Percentiles rank a stretch among this genome's conserved stretches.
phyloP scores from a whole-genome alignment of 2,329 filamentous ascomycete genomes.

The Verticillium dahliae region DNA sequence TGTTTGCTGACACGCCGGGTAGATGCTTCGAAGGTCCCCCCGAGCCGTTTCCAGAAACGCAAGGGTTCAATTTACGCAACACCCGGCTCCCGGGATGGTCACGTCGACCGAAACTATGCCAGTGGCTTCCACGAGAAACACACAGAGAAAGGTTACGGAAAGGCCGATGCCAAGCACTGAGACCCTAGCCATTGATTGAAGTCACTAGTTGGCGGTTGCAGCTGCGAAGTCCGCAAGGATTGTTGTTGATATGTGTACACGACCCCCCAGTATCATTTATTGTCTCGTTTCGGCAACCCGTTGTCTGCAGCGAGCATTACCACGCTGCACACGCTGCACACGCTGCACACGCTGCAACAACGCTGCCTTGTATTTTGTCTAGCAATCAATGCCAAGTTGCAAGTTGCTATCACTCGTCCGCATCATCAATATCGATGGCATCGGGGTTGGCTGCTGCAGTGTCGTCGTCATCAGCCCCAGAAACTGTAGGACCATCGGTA shows the following conservation, averaged over 20 bases:
- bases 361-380: not conserved
- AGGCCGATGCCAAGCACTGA: conserved; percentile 11
- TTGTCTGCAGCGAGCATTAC: not conserved
- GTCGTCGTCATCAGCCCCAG: conserved; percentile 36
- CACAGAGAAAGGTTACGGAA: conserved; percentile 40
- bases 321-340: not conserved
- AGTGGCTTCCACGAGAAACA: conserved; percentile 56
- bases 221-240: not conserved
- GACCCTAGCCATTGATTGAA: not conserved
- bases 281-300: not conserved
- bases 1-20: not conserved
- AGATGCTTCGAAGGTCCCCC: conserved; percentile 63
- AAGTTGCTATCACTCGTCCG: conserved; percentile 49
- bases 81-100: conserved; percentile 56
- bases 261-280: not conserved
- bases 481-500: conserved; percentile 60
- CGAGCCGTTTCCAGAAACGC: conserved; percentile 62
- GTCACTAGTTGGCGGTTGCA: not conserved
- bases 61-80: conserved; percentile 65
- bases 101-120: conserved; percentile 53
- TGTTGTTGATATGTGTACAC: not conserved
- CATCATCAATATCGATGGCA: conserved; percentile 72
- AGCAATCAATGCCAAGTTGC: not conserved
- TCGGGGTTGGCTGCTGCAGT: conserved; percentile 64
- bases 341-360: not conserved